phyloP scores from a whole-genome alignment of 129 eudicot species.

The Mikania micrantha region DNA sequence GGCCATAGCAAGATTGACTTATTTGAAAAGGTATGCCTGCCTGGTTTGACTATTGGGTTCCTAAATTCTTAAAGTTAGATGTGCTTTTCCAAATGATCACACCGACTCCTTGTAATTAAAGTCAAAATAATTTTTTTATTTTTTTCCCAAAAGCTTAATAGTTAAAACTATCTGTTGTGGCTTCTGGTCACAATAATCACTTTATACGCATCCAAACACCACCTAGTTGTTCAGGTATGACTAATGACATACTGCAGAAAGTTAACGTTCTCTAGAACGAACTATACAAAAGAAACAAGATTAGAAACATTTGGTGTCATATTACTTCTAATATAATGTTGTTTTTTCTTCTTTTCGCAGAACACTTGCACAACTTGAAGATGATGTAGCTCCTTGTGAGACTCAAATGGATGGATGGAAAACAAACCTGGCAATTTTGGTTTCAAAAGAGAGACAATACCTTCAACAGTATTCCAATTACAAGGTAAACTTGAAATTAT shows the following conservation, averaged over 20 bases:
- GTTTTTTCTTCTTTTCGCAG: conserved; percentile 45
- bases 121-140: background rate
- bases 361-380: conserved; percentile 86
- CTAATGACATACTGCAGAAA: background rate
- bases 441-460: conserved; percentile 84
- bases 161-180: background rate
- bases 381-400: conserved; percentile 88
- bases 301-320: background rate
- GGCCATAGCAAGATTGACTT: conserved; percentile 85
- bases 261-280: background rate
- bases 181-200: background rate
- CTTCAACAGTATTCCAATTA: conserved; percentile 82
- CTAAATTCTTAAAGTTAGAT: background rate
- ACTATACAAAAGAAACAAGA: background rate
- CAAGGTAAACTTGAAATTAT: conserved; percentile 45
- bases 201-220: background rate
- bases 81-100: background rate
- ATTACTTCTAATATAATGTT: background rate
- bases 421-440: conserved; percentile 65
- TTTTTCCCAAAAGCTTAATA: conserved; percentile 7
- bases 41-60: background rate
- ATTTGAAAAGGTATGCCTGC: conserved; percentile 63
- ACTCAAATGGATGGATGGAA: conserved; percentile 84
- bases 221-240: background rate
- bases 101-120: background rate